Base-by-base conservation (phyloP, 2,329 filamentous ascomycete species). In the Parastagonospora avenae region DNA sequence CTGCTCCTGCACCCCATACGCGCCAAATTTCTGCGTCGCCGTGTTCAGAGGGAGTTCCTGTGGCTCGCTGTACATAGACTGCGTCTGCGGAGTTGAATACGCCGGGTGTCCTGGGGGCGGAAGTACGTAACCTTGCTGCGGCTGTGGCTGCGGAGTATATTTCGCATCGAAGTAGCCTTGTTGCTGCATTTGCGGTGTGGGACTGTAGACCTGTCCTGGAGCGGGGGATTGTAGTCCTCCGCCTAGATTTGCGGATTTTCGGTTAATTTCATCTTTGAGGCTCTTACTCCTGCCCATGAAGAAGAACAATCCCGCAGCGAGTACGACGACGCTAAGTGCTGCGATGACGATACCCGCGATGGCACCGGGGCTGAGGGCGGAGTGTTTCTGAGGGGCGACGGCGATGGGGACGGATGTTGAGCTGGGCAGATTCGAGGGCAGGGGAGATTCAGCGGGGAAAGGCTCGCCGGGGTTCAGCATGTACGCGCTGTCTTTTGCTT, bases 331-430 rank as follows among this genome's bases (percentile, higher is more conserved):
- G 16, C 48, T 39, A 4, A 68, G 41, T 4, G 82, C 85, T 35
- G 83, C 85, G 36, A 85, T 77, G 76, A 82, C 88, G 70, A 90
- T 77, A 1, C 76, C 77, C 1, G 68, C 76, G 19, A 79, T 77
- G 2, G 74, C 71, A 24, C 75, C 76, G 6, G 58, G 53, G 12
- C 67, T 64, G 7, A 79, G 61, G 3, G 14, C n/a, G 15, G 51
- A 52, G 28, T 42, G 39, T 16, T 41, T 42, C 5, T 28, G 31
- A 28, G 46, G 16, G 24, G 4, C 35, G 24, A 41, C 8, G 28
- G 40, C 19, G 3, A 37, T 6, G 1, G 35, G 12, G 19, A 14
- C 1, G 28, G 32, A 4, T 35, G 24, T 30, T 4, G 46, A 15
- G 1, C 14, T 24, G 1, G 54, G 51, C 4, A 30, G 36, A 2